A percentile compares a stretch with the other conserved stretches of the same genome.
Evolutionary conservation across 2,329 filamentous ascomycete genomes (phyloP).

Genomic region (Conoideocrella luteorostrata): DNA sequence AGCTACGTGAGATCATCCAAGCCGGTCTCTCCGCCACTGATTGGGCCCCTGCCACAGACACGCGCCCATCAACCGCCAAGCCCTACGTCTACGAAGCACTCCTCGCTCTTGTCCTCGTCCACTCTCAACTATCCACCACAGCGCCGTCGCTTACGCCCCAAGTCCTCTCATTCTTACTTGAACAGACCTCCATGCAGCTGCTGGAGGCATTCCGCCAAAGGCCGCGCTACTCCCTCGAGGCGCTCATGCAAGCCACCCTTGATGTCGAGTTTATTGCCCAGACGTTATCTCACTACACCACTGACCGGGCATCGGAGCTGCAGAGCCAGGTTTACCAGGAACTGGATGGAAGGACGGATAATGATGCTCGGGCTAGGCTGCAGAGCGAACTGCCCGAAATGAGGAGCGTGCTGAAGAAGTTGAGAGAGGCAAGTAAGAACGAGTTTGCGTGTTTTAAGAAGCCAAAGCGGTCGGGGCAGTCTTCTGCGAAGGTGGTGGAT

Average conservation of each 20-base stretch:
- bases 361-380: conserved; percentile 69
- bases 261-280: conserved; percentile 97
- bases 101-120: conserved; percentile 79
- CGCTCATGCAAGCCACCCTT: conserved; percentile 92
- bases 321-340: conserved; percentile 91
- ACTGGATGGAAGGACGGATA: conserved; percentile 82
- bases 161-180: conserved; percentile 80
- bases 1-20: conserved; percentile 63
- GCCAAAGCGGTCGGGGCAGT: conserved; percentile 39
- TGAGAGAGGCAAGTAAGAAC: conserved; percentile 73
- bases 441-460: conserved; percentile 85
- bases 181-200: conserved; percentile 73
- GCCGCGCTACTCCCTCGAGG: conserved; percentile 64
- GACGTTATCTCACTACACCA: conserved; percentile 84
- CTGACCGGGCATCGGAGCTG: conserved; percentile 69
- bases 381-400: conserved; percentile 88
- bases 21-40: conserved; percentile 62
- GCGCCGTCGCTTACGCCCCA: conserved; percentile 69
- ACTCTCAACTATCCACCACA: conserved; percentile 81
- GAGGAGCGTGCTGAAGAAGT: conserved; percentile 75
- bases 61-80: conserved; percentile 66
- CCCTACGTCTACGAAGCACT: conserved; percentile 88
- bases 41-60: conserved; percentile 58
- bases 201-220: conserved; percentile 70
- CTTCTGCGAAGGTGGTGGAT: conserved; percentile 26